These are phyloP conservation scores for Acmispon strigosus DNA, from an alignment of 306 rosid species.

Conservation along the genomic window DNA sequence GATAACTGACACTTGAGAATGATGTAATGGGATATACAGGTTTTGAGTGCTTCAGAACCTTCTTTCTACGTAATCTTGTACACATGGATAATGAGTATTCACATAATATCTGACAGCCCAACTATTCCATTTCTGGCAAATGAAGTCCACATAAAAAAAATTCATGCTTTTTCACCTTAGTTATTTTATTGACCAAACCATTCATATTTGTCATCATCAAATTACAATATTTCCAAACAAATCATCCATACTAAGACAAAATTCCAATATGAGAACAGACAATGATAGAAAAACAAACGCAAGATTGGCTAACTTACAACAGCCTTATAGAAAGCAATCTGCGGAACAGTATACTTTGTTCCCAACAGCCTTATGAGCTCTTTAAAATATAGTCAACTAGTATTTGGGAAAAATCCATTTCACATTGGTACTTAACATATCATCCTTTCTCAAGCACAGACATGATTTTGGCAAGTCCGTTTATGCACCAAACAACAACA, in stretches of 20 bases:
- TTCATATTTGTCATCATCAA: background rate
- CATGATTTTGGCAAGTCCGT: too few species aligned
- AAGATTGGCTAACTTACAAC: constrained; percentile 53
- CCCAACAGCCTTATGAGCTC: too few species aligned
- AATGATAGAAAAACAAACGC: background rate
- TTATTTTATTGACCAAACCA: background rate
- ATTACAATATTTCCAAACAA: background rate
- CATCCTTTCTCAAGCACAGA: too few species aligned
- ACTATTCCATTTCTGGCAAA: background rate
- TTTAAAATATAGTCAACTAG: too few species aligned
- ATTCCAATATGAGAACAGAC: background rate
- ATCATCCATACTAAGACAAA: background rate
- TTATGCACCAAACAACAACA: too few species aligned
- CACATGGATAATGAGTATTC: background rate
- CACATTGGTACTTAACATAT: too few species aligned
- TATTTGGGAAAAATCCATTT: too few species aligned
- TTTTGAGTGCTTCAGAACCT: background rate
- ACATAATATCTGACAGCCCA: background rate
- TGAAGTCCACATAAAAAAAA: background rate
- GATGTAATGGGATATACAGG: background rate
- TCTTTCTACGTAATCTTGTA: background rate
- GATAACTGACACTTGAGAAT: background rate
- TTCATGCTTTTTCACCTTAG: background rate
- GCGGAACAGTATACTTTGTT: constrained; percentile 68
- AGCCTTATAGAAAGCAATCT: constrained; percentile 91